Evolutionary conservation across 1,284 basidiomycete genomes (phyloP).

Genomic region (Austroboletus novae-zelandiae): DNA sequence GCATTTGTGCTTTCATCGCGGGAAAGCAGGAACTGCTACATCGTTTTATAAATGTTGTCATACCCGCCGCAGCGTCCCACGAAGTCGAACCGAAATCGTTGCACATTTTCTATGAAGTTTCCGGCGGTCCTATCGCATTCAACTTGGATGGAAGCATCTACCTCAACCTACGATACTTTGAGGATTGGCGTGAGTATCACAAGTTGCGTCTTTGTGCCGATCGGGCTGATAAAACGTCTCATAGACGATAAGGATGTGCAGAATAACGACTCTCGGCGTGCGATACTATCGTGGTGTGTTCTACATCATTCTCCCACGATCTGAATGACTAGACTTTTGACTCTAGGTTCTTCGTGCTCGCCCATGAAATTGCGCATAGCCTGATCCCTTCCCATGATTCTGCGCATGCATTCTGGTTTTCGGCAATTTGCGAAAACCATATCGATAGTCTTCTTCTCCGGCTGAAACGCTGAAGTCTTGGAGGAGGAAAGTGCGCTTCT

Average conservation of each 20-base stretch:
- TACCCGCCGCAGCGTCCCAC: not conserved
- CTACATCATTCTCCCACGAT: not conserved
- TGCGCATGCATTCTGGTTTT: conserved; percentile 92
- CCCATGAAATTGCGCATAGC: conserved; percentile 89
- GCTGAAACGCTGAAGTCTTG: no score
- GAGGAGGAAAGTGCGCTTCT: no score
- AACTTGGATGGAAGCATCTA: conserved; percentile 90
- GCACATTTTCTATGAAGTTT: conserved; percentile 76
- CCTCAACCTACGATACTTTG: conserved; percentile 84
- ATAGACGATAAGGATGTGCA: not conserved
- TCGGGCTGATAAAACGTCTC: not conserved
- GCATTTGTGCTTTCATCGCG: not conserved
- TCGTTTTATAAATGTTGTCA: not conserved
- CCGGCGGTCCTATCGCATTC: conserved; percentile 90
- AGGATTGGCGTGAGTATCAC: conserved; percentile 45
- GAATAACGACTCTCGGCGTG: conserved; percentile 53
- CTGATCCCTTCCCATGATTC: conserved; percentile 72
- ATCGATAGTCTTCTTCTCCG: conserved; percentile 17
- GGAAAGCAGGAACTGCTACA: not conserved
- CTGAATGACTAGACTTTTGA: not conserved
- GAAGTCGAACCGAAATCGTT: not conserved
- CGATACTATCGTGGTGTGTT: conserved; percentile 75
- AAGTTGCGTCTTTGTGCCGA: not conserved
- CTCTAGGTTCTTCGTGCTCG: conserved; percentile 80
- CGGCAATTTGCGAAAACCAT: conserved; percentile 76